Base-by-base conservation (phyloP, 345 rosid species). In the Ceriops zippeliana region DNA sequence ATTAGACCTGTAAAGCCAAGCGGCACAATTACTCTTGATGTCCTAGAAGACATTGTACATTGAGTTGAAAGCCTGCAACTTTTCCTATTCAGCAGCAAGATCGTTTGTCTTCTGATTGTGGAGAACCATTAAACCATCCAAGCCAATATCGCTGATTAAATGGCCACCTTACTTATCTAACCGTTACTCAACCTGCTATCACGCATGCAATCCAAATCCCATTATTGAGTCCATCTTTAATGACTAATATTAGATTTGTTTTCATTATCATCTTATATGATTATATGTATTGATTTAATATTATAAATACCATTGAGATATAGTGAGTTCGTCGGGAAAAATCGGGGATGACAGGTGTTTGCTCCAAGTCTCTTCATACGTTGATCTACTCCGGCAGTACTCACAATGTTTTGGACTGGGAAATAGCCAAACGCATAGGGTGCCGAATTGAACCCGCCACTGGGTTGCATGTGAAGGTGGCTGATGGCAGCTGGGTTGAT, bases 371-470 rank as follows among this genome's bases (percentile, higher is more conserved):
- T 16, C 7, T 52, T 16, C 21, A 52, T 1, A 17, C 7, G 1
- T 2, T 35, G 1, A 35, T 52, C 56, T 1, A 52, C 20, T 52
- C 22, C 3, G 56, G 56, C 1, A 19, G 22, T 4, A 17, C 56
- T 3, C 56, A 19, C 7, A 52, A 52, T 8, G 19, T 52, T 4
- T 16, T 52, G 7, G n/a, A 52, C 20, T 16, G 2, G 0, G 1
- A 2, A 2, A 1, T 5, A 2, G 21, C 22, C 3, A 17, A 0
- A 2, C 1, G 6, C 2, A 0, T 19, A 4, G 56, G 56, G 0
- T 52, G 6, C 1, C 1, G 1, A 2, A 52, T 52, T 19, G 56
- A 52, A 17, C 8, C 22, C 19, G 0, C 22, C 2, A 19, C 22
- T 17, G 2, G 56, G 7, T 5, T 35, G 24, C 24, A 6, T 1